Conservation (phyloP, 352 stramenopile genomes). For the Bremia lactucae region DNA sequence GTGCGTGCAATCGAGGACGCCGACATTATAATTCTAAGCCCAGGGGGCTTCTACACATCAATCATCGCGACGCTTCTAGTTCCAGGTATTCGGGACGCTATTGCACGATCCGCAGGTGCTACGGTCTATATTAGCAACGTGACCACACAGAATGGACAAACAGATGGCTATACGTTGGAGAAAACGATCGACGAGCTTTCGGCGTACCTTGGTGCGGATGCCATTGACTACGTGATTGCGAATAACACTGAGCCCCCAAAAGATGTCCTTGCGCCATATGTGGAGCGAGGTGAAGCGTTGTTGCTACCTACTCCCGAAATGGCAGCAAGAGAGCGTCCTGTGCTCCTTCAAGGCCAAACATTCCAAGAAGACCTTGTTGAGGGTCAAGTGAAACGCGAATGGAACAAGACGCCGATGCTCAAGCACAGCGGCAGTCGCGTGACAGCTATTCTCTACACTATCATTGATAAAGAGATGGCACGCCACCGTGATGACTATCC, state of each 20-base stretch:
- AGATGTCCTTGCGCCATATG: slow-evolving; percentile 45
- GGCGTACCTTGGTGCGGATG: slow-evolving; percentile 57
- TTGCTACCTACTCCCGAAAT: slow-evolving; percentile 59
- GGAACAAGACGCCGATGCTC: slow-evolving; percentile 80
- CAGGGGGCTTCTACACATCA: slow-evolving; percentile 79
- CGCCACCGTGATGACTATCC: slow-evolving; percentile 19
- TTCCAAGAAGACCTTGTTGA: slow-evolving; percentile 53
- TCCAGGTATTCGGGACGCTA: slow-evolving; percentile 73
- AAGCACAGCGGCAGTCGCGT: slow-evolving; percentile 74
- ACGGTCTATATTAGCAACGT: slow-evolving; percentile 85
- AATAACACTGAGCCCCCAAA: slow-evolving; percentile 59
- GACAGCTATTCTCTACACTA: slow-evolving; percentile 71
- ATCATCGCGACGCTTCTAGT: slow-evolving; percentile 76
- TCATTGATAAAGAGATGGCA: slow-evolving; percentile 79
- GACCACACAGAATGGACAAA: slow-evolving; percentile 73
- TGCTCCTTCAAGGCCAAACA: slow-evolving; percentile 67
- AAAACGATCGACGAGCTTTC: slow-evolving; percentile 58
- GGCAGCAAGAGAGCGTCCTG: slow-evolving; percentile 35
- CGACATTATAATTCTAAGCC: slow-evolving; percentile 78
- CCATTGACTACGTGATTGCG: slow-evolving; percentile 79
- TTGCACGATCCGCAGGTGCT: slow-evolving; percentile 45
- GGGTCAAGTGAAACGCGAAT: slow-evolving; percentile 38
- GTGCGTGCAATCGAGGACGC: slow-evolving; percentile 76
- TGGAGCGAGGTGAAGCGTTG: slow-evolving; percentile 63
- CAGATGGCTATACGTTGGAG: slow-evolving; percentile 61